Base-by-base conservation (phyloP, 176 grass and related monocot genomes). In the Hsuehochloa calcarea region DNA sequence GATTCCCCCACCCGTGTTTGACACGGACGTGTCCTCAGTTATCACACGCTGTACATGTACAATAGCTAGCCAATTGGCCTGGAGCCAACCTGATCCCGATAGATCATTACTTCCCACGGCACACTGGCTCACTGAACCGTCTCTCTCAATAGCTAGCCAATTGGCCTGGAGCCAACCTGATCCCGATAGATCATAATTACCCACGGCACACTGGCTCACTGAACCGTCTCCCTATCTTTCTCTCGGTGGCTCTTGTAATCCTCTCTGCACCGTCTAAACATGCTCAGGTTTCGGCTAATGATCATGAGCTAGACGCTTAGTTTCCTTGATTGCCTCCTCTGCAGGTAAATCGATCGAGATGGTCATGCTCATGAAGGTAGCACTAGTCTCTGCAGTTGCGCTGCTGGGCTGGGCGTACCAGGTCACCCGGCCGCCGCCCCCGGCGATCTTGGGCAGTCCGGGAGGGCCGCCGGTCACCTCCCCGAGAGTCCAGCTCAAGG, bases 401-500 rank as follows among this genome's bases (percentile, higher is more conserved):
- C 37, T 80, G 54, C 19, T 85, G 35, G 84, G 86, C 11, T 89
- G 76, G 82, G 86, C 67, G 72, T 93, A 87, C 79, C 81, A 68
- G 54, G 62, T 65, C 83, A 51, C 88, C 11, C 84, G 77, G 34
- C 91, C 83, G n/a, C 89, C 86, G 41, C 66, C 86, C 20, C 67
- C 89, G n/a, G 63, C 55, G 67, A 87, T 91, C 68, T 63, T 89
- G 59, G 88, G 91, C 61, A n/a, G 31, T 26, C 88, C 88, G 6
- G 86, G 80, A 22, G 89, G 86, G 12, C 91, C 81, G 0, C 46
- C 72, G 1, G n/a, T 93, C 75, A 93, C 84, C 51, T 89, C 89
- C 5, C 72, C 80, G 22, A 68, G 89, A 70, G 64, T 96, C 51
- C 81, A 44, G 80, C 86, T 96, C 65, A 77, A 68, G 72, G 93